Base-by-base conservation (phyloP, 1,284 basidiomycete species). In the Coniophora puteana region DNA sequence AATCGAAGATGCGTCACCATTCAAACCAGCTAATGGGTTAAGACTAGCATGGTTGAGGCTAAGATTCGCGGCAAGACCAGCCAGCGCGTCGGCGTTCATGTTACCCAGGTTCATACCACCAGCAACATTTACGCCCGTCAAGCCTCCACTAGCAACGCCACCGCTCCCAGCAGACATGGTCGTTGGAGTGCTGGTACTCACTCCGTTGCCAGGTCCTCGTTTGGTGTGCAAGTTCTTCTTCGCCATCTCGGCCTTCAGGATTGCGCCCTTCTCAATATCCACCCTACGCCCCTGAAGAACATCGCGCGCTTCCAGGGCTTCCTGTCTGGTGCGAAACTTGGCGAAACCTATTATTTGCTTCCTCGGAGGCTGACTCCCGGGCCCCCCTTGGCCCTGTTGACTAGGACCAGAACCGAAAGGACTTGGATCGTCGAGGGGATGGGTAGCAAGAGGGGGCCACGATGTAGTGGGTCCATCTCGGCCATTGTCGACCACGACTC, bases 171-270 rank as follows among this genome's bases (percentile, higher is more conserved):
- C 52, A 17, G 32, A 29, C 30, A 48, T 39, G n/a, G 17, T 33
- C 22, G 23, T 28, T 11, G 46, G 36, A 38, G 32, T 29, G 23
- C 50, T 49, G 20, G 43, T 54, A 28, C 50, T 54, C 17, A 43
- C 43, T 21, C 54, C 55, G 20, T 59, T 60, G n/a, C 87, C 86
- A 18, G 88, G 83, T 1, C 88, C 89, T 29, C 91, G 74, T 67
- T 93, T 94, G 17, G 93, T 96, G 61, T 99, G 95, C 33, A 99
- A 64, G 58, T 99, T 98, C 78, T 99, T 99, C 80, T 99, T 99
- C 27, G 95, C 95, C 92, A 99, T 97, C 68, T 99, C 96, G 13
- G 95, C 95, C 64, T 98, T 99, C 38, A 99, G 66, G 1, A 95
- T 87, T 6, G 89, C 85, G 8, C 93, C 93, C 52, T n/a, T 93